Evolutionary conservation across 2,329 filamentous ascomycete genomes (phyloP).

Genomic region (Sarocladiaceae sp.): DNA sequence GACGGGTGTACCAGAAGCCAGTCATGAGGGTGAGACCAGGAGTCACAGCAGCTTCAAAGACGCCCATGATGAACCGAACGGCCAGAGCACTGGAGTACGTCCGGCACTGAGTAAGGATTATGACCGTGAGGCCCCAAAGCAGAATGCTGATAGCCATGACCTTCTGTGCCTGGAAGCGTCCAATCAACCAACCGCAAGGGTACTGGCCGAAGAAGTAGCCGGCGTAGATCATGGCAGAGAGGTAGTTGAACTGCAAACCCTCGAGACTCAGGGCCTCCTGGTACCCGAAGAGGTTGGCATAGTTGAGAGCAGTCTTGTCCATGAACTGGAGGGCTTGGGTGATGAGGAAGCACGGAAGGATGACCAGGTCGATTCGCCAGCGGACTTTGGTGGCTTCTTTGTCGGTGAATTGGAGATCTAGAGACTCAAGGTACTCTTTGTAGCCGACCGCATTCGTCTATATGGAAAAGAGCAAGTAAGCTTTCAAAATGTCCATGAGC

Average conservation of each 20-base stretch:
- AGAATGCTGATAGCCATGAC: constrained; percentile 26
- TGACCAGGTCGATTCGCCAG: constrained; percentile 22
- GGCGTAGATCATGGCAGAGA: constrained; percentile 32
- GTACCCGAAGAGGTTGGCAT: constrained; percentile 28
- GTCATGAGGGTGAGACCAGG: constrained; percentile 21
- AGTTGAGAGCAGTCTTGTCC: constrained; percentile 23
- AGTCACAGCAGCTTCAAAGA: constrained; percentile 11
- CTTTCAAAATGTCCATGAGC: not conserved
- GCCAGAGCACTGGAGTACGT: constrained; percentile 20
- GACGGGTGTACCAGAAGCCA: constrained; percentile 30
- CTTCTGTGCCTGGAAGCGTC: constrained; percentile 29
- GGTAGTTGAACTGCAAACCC: constrained; percentile 29
- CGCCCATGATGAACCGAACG: constrained; percentile 11
- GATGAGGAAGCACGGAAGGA: constrained; percentile 22
- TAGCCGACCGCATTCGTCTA: constrained; percentile 10
- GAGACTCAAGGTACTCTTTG: constrained; percentile 7
- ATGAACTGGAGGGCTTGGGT: constrained; percentile 24
- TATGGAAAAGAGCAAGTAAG: not conserved
- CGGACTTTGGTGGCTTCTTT: constrained; percentile 11
- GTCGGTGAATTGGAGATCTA: constrained; percentile 6
- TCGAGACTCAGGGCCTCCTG: constrained; percentile 26
- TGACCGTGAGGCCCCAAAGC: constrained; percentile 28
- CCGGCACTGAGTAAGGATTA: constrained; percentile 27
- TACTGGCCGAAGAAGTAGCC: constrained; percentile 37
- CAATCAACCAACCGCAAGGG: constrained; percentile 35